Evolutionary conservation across 495 filamentous ascomycete genomes (phyloP).

Genomic region (Talaromyces wortmannii): DNA sequence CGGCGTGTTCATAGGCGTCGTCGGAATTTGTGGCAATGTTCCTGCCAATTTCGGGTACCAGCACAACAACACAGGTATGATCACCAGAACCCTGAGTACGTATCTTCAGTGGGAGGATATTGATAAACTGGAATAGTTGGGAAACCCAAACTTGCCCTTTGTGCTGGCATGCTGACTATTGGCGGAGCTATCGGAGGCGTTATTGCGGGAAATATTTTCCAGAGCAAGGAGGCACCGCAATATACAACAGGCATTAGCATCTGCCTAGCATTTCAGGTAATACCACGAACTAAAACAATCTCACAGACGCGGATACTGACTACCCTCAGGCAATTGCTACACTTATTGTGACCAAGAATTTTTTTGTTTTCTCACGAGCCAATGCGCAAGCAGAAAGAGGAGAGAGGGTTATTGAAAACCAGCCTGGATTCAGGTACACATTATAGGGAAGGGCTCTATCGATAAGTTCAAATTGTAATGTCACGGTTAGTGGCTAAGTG

Average conservation of each 20-base stretch:
- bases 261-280: not conserved
- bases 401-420: slow-evolving; percentile 27
- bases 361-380: not conserved
- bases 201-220: not conserved
- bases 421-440: slow-evolving; percentile 29
- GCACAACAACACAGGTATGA: slow-evolving; percentile 41
- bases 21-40: slow-evolving; percentile 56
- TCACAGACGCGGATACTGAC: not conserved
- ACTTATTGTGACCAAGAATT: not conserved
- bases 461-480: not conserved
- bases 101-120: not conserved
- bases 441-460: slow-evolving; percentile 12
- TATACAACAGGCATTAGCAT: not conserved
- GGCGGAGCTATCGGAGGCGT: not conserved
- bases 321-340: not conserved
- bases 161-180: not conserved
- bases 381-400: slow-evolving; percentile 31
- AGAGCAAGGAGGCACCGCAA: not conserved
- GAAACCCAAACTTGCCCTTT: not conserved
- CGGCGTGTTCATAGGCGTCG: slow-evolving; percentile 57
- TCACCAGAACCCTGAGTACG: not conserved
- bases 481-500: not conserved
- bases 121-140: not conserved
- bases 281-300: not conserved
- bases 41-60: slow-evolving; percentile 54